A percentile compares a stretch with the other conserved stretches of the same genome.
phyloP scores from a whole-genome alignment of 441 rosid genomes.

The Populus hybrid region DNA sequence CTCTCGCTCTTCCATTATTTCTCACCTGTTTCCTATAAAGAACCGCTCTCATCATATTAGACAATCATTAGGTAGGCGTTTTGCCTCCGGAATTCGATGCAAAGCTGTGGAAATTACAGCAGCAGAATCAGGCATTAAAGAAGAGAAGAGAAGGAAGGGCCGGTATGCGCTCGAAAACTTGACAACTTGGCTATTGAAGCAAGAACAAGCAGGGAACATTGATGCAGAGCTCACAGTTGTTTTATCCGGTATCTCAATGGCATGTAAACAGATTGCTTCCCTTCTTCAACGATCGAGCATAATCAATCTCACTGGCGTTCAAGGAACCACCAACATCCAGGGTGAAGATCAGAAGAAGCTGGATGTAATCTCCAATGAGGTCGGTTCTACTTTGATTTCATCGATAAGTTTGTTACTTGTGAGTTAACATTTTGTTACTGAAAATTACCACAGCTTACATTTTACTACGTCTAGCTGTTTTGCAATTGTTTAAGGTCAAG shows the following conservation, averaged over 20 bases:
- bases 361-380: too few relatives aligned
- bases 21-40: background rate
- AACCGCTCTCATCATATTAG: background rate
- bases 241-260: too few relatives aligned
- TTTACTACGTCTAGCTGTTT: conserved; percentile 24
- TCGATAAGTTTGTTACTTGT: too few relatives aligned
- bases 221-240: too few relatives aligned
- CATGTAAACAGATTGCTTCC: too few relatives aligned
- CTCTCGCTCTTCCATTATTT: background rate
- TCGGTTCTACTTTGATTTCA: too few relatives aligned
- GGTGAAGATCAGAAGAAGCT: too few relatives aligned
- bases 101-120: background rate
- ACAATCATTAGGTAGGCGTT: background rate
- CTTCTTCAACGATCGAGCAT: too few relatives aligned
- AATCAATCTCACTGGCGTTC: too few relatives aligned
- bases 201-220: conserved; percentile 15
- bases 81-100: background rate
- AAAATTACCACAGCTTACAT: background rate
- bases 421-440: too few relatives aligned
- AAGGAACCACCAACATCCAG: too few relatives aligned
- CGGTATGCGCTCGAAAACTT: conserved; percentile 25
- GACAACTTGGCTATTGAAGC: conserved; percentile 30
- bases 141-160: conserved; percentile 17
- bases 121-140: background rate
- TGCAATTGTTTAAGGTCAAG: conserved; percentile 35